Evolutionary conservation across 768 basidiomycete genomes (phyloP), one percentile per base, ranked within the genome.

Genomic region (Vishniacozyma victoriae): DNA sequence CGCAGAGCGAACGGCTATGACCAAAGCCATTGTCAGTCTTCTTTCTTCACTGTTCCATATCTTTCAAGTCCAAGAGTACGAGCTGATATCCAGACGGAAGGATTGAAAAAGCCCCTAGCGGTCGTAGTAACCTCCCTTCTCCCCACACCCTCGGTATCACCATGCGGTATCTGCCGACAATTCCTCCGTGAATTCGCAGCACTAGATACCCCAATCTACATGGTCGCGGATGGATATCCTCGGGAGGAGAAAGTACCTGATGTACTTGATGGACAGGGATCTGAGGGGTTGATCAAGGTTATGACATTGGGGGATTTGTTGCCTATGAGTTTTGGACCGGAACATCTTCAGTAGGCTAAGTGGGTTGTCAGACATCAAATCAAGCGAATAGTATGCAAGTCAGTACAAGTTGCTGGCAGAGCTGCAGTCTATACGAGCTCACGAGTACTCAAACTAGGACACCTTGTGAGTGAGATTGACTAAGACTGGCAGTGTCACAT

Each of bases 161-260:
- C 93, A 0, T 97, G 95, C 69, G 93, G 93, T 2, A 82, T 92
- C 39, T 99, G 92, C 60, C 84, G 93, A 6, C 92, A 96, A 68
- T 79, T 95, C 46, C 55, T 72, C 18, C 62, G 70, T 18, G 70
- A 72, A 51, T 72, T 67, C 51, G 55, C 64, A 22, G 46, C 47
- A 14, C 52, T 57, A n/a, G n/a, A 50, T 85, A 46, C 70, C 82
- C 20, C 80, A 3, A 59, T 73, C 39, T 68, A 67, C 50, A 69
- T 73, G 63, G 27, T 70, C 36, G 53, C 61, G 3, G 51, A 60
- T 1, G 50, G 41, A 2, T 73, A 69, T 41, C 55, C 59, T 5
- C 38, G 4, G 23, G 74, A 74, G 24, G 72, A 76, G 35, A 74
- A 69, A 16, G 78, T 33, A 31, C 37, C 46, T 12, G 15, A 19